Evolutionary conservation across 306 rosid genomes (phyloP), one percentile per base, ranked within the genome.

Genomic region (Cicer bijugum): DNA sequence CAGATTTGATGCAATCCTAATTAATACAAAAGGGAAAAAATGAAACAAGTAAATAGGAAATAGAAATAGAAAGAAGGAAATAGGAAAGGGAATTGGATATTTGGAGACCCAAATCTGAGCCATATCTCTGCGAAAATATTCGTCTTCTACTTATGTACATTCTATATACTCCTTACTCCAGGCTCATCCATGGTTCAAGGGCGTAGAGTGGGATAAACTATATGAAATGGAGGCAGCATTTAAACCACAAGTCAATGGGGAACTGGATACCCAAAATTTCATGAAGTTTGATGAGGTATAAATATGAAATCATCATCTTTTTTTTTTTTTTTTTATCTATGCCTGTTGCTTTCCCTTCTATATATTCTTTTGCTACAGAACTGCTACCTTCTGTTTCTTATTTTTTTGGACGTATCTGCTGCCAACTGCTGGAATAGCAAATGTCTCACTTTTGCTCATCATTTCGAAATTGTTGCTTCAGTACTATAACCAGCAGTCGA

Each of bases 281-380:
- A 94, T 94, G 97, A 94, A 91, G 85, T 94, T 94, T 88, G 97
- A 94, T 77, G 98, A 94, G 87, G 98, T 94, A 86, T 70, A 16
- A 12, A 70, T 76, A 71, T 56, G 51, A 72, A 66, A 42, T 52
- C 75, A 64, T 76, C 71, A 74, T 15, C 19, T 17, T 17, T 17
- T 17, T 17, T 16, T 16, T 64, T 50, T n/a, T 71, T 23, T 70
- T 37, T 4, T 28, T 3, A 39, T 51, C 47, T 73, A 52, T 33
- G 33, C 65, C 28, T 2, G 5, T 48, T 66, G 9, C 40, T 66
- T 50, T 7, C 69, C 38, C 4, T 8, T 14, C 28, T 37, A 7
- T 46, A 55, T 70, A 19, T 74, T 23, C 8, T 57, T 61, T 64
- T 71, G 61, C 75, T 43, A 35, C 66, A 52, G 12, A 62, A 63